Conservation (phyloP, 2,329 filamentous ascomycete species). For the Alternaria arbusti region DNA sequence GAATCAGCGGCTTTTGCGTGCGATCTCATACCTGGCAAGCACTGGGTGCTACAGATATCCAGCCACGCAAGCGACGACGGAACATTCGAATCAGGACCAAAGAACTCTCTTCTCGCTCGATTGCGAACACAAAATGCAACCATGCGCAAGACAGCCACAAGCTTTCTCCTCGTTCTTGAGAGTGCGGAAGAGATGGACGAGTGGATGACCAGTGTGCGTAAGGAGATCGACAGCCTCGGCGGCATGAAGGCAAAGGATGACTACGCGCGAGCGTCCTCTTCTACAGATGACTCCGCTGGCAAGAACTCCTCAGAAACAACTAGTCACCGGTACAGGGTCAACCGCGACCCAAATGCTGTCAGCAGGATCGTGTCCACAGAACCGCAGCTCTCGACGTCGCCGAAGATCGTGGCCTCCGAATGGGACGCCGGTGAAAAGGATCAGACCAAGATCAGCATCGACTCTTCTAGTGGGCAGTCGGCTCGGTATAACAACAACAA, state of each 20-base stretch:
- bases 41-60: constrained; percentile 80
- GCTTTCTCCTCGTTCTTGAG: constrained; percentile 75
- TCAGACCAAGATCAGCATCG: constrained; percentile 35
- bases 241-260: constrained; percentile 62
- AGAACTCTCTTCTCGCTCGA: constrained; percentile 69
- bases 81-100: constrained; percentile 46
- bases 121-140: constrained; percentile 66
- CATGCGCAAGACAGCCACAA: constrained; percentile 62
- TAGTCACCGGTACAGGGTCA: constrained; percentile 48
- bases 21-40: constrained; percentile 78
- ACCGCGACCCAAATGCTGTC: constrained; percentile 42
- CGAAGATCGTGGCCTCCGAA: constrained; percentile 38
- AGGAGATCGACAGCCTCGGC: constrained; percentile 72
- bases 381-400: constrained; percentile 39
- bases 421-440: constrained; percentile 39
- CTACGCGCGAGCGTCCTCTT: constrained; percentile 34
- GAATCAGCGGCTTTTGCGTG: constrained; percentile 81
- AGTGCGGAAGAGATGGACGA: constrained; percentile 75
- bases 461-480: constrained; percentile 40
- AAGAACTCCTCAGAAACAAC: constrained; percentile 36
- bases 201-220: constrained; percentile 73
- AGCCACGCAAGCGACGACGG: constrained; percentile 69
- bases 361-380: constrained; percentile 44
- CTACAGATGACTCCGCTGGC: constrained; percentile 31
- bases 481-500: constrained; percentile 30